A percentile compares a stretch with the other conserved stretches of the same genome.
phyloP scores from a whole-genome alignment of 352 stramenopile species.

The Phytophthora lateralis region DNA sequence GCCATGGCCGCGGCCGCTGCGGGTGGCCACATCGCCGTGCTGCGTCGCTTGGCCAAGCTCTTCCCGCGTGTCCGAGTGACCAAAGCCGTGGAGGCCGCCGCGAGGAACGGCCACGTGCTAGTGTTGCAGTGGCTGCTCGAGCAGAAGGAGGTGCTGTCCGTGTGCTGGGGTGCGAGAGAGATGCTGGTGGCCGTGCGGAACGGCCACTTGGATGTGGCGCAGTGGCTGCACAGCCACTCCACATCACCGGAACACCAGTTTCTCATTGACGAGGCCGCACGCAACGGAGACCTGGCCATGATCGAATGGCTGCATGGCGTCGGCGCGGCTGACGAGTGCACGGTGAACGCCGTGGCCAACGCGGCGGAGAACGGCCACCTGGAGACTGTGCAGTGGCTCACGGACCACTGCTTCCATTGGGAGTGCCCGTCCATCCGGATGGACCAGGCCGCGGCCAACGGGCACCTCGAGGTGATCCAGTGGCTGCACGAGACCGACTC shows the following conservation, averaged over 20 bases:
- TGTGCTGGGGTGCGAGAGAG: constrained; percentile 36
- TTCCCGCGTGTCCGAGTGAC: constrained; percentile 31
- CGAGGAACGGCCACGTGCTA: constrained; percentile 28
- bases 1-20: constrained; percentile 21
- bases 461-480: constrained; percentile 33
- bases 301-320: constrained; percentile 47
- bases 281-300: constrained; percentile 42
- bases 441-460: constrained; percentile 47
- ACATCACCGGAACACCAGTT: constrained; percentile 34
- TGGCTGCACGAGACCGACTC: constrained; percentile 31
- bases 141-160: constrained; percentile 23
- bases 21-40: constrained; percentile 27
- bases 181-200: constrained; percentile 35
- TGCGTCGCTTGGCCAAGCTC: constrained; percentile 28
- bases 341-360: constrained; percentile 41
- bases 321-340: constrained; percentile 30
- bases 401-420: constrained; percentile 29
- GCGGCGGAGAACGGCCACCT: constrained; percentile 47
- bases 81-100: constrained; percentile 39
- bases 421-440: constrained; percentile 38
- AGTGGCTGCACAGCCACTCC: constrained; percentile 45
- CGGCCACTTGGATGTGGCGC: constrained; percentile 40
- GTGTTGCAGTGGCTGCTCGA: constrained; percentile 41
- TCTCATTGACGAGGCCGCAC: constrained; percentile 40
- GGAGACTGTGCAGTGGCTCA: constrained; percentile 45